Conservation (phyloP, 306 rosid species). For the Carpinus fangiana region DNA sequence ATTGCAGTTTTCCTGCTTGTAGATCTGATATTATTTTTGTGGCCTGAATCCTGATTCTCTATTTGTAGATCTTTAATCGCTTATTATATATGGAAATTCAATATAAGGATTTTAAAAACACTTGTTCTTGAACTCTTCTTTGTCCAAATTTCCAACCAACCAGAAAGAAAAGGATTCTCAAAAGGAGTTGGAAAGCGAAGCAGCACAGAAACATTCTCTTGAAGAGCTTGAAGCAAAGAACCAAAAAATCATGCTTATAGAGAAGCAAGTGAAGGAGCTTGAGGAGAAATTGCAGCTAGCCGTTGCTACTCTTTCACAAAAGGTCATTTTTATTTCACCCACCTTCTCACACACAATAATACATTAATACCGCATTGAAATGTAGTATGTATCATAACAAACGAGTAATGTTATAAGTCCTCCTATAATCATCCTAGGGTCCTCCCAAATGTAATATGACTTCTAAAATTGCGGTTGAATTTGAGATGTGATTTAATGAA, state of each 20-base stretch:
- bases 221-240: conserved; percentile 73
- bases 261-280: conserved; percentile 66
- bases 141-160: conserved; percentile 25
- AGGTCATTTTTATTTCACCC: conserved; percentile 45
- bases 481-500: too few species aligned
- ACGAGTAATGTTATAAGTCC: too few species aligned
- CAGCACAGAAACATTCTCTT: conserved; percentile 54
- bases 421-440: too few species aligned
- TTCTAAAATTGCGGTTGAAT: too few species aligned
- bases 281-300: conserved; percentile 67
- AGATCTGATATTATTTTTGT: not conserved
- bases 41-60: not conserved
- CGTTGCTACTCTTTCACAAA: conserved; percentile 43
- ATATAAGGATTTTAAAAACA: not conserved
- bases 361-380: too few species aligned
- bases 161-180: conserved; percentile 69
- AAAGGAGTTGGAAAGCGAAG: conserved; percentile 58
- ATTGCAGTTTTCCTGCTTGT: not conserved
- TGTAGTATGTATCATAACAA: too few species aligned
- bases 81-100: conserved; percentile 3
- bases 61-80: not conserved
- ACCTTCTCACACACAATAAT: not conserved
- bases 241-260: conserved; percentile 54
- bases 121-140: conserved; percentile 16
- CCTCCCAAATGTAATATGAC: too few species aligned